Percentiles rank a stretch among this genome's conserved stretches.
Evolutionary conservation across 176 grass and related monocot genomes (phyloP).

Genomic region (Puccinellia tenuiflora): DNA sequence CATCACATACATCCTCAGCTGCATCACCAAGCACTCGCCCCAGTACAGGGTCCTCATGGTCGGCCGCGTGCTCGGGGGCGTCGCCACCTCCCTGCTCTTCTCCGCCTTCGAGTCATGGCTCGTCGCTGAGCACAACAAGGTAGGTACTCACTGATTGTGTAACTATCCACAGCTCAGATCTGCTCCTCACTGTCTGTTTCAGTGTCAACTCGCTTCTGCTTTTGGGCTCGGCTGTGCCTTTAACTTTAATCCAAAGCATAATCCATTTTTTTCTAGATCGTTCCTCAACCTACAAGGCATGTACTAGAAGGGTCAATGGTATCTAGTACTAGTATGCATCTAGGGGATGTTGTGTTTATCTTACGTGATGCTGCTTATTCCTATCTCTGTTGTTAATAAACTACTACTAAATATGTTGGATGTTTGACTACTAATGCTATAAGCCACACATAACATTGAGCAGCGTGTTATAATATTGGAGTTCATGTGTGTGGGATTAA

Average conservation of each 20-base stretch:
- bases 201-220: not conserved
- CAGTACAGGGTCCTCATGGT: slow-evolving; percentile 83
- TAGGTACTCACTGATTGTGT: slow-evolving; percentile 19
- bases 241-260: slow-evolving; percentile 25
- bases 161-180: slow-evolving; percentile 22
- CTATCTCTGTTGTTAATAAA: slow-evolving; percentile 29
- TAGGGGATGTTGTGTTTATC: not conserved
- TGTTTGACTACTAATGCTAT: slow-evolving; percentile 22
- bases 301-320: not conserved
- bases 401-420: not conserved
- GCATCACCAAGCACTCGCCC: slow-evolving; percentile 93
- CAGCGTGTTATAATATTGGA: not conserved
- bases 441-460: not conserved
- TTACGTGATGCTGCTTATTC: not conserved
- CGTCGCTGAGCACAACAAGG: slow-evolving; percentile 97
- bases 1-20: slow-evolving; percentile 93
- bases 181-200: not conserved
- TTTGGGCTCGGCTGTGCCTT: slow-evolving; percentile 27
- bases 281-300: not conserved
- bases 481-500: not conserved
- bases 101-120: slow-evolving; percentile 99
- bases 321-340: too few species aligned
- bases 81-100: slow-evolving; percentile 91
- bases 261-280: not conserved
- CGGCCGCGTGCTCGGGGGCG: slow-evolving; percentile 68